Percentiles rank a stretch among this genome's conserved stretches.
phyloP scores from a whole-genome alignment of 1,139 yeast genomes.

The Zygosaccharomyces sapae region DNA sequence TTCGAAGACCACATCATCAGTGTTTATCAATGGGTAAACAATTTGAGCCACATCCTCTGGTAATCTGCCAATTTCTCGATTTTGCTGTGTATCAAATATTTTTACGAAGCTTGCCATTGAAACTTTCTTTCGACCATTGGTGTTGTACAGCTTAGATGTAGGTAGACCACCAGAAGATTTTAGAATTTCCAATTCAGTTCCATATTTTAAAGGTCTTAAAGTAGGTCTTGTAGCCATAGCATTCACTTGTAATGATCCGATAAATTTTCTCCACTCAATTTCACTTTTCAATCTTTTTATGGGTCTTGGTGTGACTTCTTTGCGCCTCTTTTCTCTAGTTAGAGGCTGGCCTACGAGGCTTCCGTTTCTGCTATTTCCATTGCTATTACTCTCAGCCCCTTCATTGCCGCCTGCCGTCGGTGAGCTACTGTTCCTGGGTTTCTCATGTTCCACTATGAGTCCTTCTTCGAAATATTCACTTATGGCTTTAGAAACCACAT shows the following conservation, averaged over 20 bases:
- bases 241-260: slow-evolving; percentile 69
- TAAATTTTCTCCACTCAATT: slow-evolving; percentile 41
- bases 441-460: slow-evolving; percentile 3
- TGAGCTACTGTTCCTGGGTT: not conserved
- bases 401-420: not conserved
- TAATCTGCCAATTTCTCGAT: slow-evolving; percentile 70
- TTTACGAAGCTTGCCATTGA: slow-evolving; percentile 27
- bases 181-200: slow-evolving; percentile 44
- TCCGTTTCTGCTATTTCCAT: not conserved
- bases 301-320: slow-evolving; percentile 7
- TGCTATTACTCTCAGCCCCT: not conserved
- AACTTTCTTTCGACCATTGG: slow-evolving; percentile 24
- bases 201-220: slow-evolving; percentile 47
- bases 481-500: slow-evolving; percentile 20
- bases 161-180: slow-evolving; percentile 33
- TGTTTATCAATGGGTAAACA: slow-evolving; percentile 61
- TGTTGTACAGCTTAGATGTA: slow-evolving; percentile 31
- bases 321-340: slow-evolving; percentile 2
- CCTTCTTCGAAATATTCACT: slow-evolving; percentile 16
- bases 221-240: slow-evolving; percentile 87
- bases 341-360: not conserved
- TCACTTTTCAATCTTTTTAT: slow-evolving; percentile 13
- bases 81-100: slow-evolving; percentile 25
- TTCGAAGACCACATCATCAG: slow-evolving; percentile 52
- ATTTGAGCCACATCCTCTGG: slow-evolving; percentile 70